Percentiles rank a stretch among this genome's conserved stretches.
Conservation (phyloP, 2,329 filamentous ascomycete species). For the Xylariaceae sp. region DNA sequence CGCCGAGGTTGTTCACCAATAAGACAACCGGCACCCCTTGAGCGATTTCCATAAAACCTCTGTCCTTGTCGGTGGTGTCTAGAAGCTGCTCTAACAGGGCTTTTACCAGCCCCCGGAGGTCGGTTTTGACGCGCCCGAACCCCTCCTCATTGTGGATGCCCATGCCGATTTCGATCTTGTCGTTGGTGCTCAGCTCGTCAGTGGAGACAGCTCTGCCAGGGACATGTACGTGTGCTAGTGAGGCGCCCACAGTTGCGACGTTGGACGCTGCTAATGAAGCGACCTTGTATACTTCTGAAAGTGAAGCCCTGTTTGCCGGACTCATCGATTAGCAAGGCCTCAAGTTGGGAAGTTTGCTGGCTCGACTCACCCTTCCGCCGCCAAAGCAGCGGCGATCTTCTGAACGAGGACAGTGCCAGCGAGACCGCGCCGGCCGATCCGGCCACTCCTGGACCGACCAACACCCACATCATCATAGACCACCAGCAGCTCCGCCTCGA, state of each 20-base stretch:
- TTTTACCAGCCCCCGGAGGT: conserved; percentile 45
- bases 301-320: conserved; percentile 19
- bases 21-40: conserved; percentile 45
- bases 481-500: conserved; percentile 51
- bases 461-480: conserved; percentile 63
- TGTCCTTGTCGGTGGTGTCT: conserved; percentile 47
- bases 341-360: no score
- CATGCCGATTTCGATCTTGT: conserved; percentile 59
- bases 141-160: conserved; percentile 64
- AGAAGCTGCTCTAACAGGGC: conserved; percentile 56
- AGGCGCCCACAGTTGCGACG: not conserved
- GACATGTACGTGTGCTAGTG: not conserved
- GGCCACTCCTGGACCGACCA: conserved; percentile 48
- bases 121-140: conserved; percentile 47
- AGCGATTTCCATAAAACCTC: conserved; percentile 45
- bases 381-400: conserved; percentile 47
- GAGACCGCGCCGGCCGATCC: conserved; percentile 57
- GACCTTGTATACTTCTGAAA: not conserved
- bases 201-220: not conserved
- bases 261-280: not conserved
- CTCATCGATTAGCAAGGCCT: no score
- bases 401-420: conserved; percentile 57
- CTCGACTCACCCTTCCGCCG: conserved; percentile 42
- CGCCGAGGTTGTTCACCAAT: conserved; percentile 55
- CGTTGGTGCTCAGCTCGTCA: conserved; percentile 5